Evolutionary conservation across 2,329 filamentous ascomycete genomes (phyloP).

Genomic region (Calonectria fujianensis): DNA sequence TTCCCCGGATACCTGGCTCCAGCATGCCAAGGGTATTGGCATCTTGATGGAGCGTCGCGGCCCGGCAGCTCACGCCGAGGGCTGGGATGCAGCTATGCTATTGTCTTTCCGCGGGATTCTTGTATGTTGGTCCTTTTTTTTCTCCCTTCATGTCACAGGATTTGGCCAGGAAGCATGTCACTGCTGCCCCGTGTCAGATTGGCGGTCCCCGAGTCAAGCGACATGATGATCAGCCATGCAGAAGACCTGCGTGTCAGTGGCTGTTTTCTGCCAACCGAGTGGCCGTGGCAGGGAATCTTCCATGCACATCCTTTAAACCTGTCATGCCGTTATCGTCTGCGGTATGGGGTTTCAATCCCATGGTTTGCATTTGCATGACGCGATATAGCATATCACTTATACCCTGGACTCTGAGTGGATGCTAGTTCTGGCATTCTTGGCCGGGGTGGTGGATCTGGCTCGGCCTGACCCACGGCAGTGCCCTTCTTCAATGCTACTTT

Average conservation of each 20-base stretch:
- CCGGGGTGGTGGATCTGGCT: constrained; percentile 48
- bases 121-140: constrained; percentile 52
- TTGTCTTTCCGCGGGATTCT: constrained; percentile 62
- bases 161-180: neutral
- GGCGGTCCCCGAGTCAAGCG: constrained; percentile 23
- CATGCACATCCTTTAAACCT: constrained; percentile 8
- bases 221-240: constrained; percentile 17
- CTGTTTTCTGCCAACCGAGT: constrained; percentile 25
- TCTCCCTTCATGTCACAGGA: constrained; percentile 21
- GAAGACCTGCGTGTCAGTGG: constrained; percentile 21
- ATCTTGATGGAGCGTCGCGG: constrained; percentile 64
- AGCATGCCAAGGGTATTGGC: constrained; percentile 62
- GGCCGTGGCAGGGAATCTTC: constrained; percentile 23
- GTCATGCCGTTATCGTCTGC: constrained; percentile 25
- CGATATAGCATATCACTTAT: constrained; percentile 55
- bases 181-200: neutral
- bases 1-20: constrained; percentile 61
- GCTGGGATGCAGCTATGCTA: constrained; percentile 62
- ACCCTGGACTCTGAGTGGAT: constrained; percentile 51
- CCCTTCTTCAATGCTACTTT: constrained; percentile 50
- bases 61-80: constrained; percentile 57
- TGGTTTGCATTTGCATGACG: constrained; percentile 51
- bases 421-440: constrained; percentile 43
- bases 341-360: constrained; percentile 14
- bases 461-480: constrained; percentile 42